Base-by-base conservation (phyloP, 345 rosid genomes). In the Salix dunnii region DNA sequence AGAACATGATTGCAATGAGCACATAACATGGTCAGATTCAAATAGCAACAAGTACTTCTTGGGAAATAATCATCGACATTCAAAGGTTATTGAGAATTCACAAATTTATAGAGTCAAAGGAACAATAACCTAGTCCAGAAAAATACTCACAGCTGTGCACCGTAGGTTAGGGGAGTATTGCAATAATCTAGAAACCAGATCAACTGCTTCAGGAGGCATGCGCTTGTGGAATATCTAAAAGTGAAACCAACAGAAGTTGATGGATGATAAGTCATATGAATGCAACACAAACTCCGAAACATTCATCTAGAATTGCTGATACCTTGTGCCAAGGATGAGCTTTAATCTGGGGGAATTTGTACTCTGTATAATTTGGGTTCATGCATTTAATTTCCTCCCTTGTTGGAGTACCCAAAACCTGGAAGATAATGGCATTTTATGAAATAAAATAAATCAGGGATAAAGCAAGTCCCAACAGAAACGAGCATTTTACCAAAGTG, bases 311-410 rank as follows among this genome's bases (percentile, higher is more conserved):
- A 33, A 74, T 74, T 42, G 36, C 58, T 48, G 21, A 36, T 86
- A 95, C 99, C 96, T 96, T 95, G 83, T 95, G 99, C 99, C 99
- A 95, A 5, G 99, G 99, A 80, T 93, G 99, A 78, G 99, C 99
- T 82, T 94, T 94, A 46, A 94, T 94, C 86, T 94, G 99, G 77
- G 99, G 99, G 71, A 95, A 95, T 73, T 95, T 93, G 85, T 88
- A 91, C 78, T 96, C 99, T 0, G 97, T 96, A 79, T 96, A 96
- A 73, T 93, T 90, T 25, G 99, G 99, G 68, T 96, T 96, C 99
- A 96, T 96, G 90, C 99, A 95, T 77, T 93, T 93, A 68, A 95
- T 95, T 88, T 95, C 99, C 86, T 95, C 99, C 81, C 99, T 87
- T 0, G 99, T 95, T 64, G 99, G 99, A 71, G 99, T 95, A 65